Percentiles rank a stretch among this genome's conserved stretches.
Evolutionary conservation across 2,329 filamentous ascomycete genomes (phyloP).

Genomic region (Helminthosporium solani): DNA sequence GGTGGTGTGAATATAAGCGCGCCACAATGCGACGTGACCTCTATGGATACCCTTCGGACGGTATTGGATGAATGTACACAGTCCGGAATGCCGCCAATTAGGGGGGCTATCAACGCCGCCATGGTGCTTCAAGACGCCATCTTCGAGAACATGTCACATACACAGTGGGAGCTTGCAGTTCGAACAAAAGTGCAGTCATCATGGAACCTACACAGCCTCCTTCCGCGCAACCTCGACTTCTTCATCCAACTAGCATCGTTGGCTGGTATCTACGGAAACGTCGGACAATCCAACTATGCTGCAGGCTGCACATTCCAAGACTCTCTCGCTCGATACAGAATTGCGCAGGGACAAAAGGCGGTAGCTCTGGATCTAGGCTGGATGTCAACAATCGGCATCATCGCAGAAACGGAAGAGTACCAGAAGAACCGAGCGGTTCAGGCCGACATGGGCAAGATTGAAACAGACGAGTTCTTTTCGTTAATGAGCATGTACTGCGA

Average conservation of each 20-base stretch:
- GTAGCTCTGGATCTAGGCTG: slow-evolving; percentile 19
- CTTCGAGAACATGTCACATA: slow-evolving; percentile 20
- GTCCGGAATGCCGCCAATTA: slow-evolving; percentile 20
- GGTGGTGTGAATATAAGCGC: slow-evolving; percentile 10
- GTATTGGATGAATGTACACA: slow-evolving; percentile 8
- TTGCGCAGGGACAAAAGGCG: slow-evolving; percentile 14
- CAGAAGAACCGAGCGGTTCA: too few relatives aligned
- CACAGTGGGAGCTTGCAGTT: slow-evolving; percentile 12
- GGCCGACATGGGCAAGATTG: too few relatives aligned
- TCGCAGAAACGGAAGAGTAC: slow-evolving; percentile 10
- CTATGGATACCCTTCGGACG: slow-evolving; percentile 2
- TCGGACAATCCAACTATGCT: slow-evolving; percentile 20
- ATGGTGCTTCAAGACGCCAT: slow-evolving; percentile 22
- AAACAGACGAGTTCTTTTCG: too few relatives aligned
- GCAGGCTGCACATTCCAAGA: slow-evolving; percentile 30
- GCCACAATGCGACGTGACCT: slow-evolving; percentile 23
- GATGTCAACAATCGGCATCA: slow-evolving; percentile 14
- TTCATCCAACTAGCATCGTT: slow-evolving; percentile 26
- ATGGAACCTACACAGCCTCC: slow-evolving; percentile 27
- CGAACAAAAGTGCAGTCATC: slow-evolving; percentile 37
- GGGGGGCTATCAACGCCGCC: slow-evolving; percentile 25
- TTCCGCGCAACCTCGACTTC: slow-evolving; percentile 22
- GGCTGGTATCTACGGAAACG: slow-evolving; percentile 21
- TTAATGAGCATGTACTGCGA: too few relatives aligned
- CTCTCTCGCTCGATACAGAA: slow-evolving; percentile 22